Evolutionary conservation across 495 filamentous ascomycete genomes (phyloP).

Genomic region (Penicillium atrosanguineum): DNA sequence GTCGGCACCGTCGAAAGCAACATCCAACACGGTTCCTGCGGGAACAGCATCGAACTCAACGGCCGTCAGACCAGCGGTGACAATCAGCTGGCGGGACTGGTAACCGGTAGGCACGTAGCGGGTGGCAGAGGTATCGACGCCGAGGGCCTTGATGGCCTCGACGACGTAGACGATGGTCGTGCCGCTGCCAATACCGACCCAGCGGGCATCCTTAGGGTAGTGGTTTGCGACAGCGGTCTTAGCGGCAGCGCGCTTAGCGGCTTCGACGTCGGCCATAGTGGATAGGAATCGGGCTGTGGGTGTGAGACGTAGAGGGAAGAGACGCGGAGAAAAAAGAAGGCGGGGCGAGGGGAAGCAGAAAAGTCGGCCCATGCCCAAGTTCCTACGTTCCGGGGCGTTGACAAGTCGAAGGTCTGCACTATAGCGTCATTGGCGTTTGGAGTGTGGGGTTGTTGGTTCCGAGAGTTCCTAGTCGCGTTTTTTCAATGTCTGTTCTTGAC

Average conservation of each 20-base stretch:
- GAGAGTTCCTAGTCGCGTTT: background rate
- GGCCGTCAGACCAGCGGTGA: conserved; percentile 69
- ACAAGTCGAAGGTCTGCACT: conserved; percentile 4
- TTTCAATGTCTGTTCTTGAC: background rate
- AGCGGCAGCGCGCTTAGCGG: conserved; percentile 81
- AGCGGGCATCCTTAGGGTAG: conserved; percentile 67
- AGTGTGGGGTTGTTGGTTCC: background rate
- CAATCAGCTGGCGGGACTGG: conserved; percentile 81
- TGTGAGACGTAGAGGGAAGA: conserved; percentile 10
- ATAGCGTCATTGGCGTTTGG: conserved; percentile 12
- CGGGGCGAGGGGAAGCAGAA: conserved; percentile 11
- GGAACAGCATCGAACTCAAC: conserved; percentile 73
- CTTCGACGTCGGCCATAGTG: conserved; percentile 59
- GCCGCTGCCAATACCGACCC: conserved; percentile 90
- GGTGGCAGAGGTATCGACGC: conserved; percentile 58
- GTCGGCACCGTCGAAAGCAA: conserved; percentile 93
- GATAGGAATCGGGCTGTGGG: conserved; percentile 22
- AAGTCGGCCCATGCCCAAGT: background rate
- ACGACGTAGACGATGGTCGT: conserved; percentile 95
- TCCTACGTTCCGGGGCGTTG: background rate
- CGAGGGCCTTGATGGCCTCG: conserved; percentile 79
- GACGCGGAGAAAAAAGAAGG: conserved; percentile 12
- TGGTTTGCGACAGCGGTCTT: conserved; percentile 80
- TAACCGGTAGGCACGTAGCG: conserved; percentile 89
- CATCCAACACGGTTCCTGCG: conserved; percentile 60